Evolutionary conservation across 495 filamentous ascomycete genomes (phyloP).

Genomic region (Cenococcum geophilum): DNA sequence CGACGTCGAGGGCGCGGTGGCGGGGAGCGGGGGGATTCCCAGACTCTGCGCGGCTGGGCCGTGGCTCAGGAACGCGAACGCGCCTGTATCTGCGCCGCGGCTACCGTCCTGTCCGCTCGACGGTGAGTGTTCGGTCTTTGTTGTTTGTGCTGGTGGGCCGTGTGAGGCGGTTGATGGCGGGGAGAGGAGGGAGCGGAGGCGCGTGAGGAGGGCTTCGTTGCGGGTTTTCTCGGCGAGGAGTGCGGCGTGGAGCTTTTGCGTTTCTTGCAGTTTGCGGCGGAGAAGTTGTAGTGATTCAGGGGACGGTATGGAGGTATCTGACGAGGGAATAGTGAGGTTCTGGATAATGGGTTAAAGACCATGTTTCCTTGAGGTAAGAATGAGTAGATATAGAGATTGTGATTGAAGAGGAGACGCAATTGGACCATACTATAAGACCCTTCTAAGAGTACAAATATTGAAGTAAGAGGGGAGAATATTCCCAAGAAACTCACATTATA

Average conservation of each 20-base stretch:
- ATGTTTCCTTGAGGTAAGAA: background rate
- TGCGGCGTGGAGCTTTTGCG: constrained; percentile 67
- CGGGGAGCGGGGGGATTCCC: constrained; percentile 35
- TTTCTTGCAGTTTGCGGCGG: constrained; percentile 73
- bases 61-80: constrained; percentile 50
- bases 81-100: constrained; percentile 26
- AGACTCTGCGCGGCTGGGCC: constrained; percentile 43
- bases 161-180: constrained; percentile 26
- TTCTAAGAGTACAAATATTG: too few relatives aligned
- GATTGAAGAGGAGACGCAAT: too few relatives aligned
- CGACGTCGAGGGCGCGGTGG: background rate
- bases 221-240: constrained; percentile 67
- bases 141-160: constrained; percentile 6
- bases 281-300: constrained; percentile 61
- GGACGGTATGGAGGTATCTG: constrained; percentile 33
- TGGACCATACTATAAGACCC: too few relatives aligned
- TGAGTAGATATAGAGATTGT: background rate
- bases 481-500: constrained; percentile 56
- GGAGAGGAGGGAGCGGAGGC: constrained; percentile 54
- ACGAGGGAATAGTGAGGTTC: constrained; percentile 23
- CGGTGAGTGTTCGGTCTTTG: constrained; percentile 11
- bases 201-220: constrained; percentile 65
- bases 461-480: too few relatives aligned
- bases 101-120: background rate
- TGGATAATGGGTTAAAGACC: constrained; percentile 7